Percentiles rank a stretch among this genome's conserved stretches.
Conservation (phyloP, 2,329 filamentous ascomycete genomes). For the Fusarium sp. region DNA sequence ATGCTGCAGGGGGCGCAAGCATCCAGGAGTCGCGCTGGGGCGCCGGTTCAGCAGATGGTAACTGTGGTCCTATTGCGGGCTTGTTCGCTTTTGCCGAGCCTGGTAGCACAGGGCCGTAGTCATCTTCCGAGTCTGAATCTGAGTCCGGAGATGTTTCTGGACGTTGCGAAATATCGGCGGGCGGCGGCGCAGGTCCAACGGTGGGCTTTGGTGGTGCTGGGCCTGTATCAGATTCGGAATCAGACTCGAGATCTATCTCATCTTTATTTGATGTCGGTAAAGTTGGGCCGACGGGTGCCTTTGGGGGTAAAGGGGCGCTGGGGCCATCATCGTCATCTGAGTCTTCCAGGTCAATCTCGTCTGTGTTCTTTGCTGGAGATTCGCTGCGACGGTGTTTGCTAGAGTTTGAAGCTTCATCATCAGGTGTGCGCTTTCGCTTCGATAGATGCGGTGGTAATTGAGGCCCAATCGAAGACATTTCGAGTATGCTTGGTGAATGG, state of each 20-base stretch:
- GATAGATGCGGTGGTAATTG: slow-evolving; percentile 75
- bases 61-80: slow-evolving; percentile 55
- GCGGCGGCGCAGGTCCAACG: slow-evolving; percentile 52
- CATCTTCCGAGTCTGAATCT: slow-evolving; percentile 62
- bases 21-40: slow-evolving; percentile 87
- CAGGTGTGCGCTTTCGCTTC: slow-evolving; percentile 70
- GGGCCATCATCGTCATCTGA: slow-evolving; percentile 60
- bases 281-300: slow-evolving; percentile 41
- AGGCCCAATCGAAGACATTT: slow-evolving; percentile 78
- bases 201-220: slow-evolving; percentile 53
- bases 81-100: slow-evolving; percentile 62
- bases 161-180: slow-evolving; percentile 45
- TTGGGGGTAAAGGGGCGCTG: slow-evolving; percentile 43
- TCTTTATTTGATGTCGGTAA: slow-evolving; percentile 51
- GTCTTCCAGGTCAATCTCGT: slow-evolving; percentile 62
- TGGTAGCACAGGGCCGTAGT: slow-evolving; percentile 72
- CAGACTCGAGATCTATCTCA: slow-evolving; percentile 58
- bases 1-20: slow-evolving; percentile 74
- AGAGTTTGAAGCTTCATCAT: slow-evolving; percentile 53
- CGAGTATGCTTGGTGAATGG: slow-evolving; percentile 31
- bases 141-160: slow-evolving; percentile 52
- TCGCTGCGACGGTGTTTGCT: slow-evolving; percentile 57
- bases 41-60: slow-evolving; percentile 55
- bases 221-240: slow-evolving; percentile 53
- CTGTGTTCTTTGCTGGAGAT: slow-evolving; percentile 55